Evolutionary conservation across 495 filamentous ascomycete species (phyloP), one percentile per base, ranked within the genome.

Genomic region (Penicillium subrubescens): DNA sequence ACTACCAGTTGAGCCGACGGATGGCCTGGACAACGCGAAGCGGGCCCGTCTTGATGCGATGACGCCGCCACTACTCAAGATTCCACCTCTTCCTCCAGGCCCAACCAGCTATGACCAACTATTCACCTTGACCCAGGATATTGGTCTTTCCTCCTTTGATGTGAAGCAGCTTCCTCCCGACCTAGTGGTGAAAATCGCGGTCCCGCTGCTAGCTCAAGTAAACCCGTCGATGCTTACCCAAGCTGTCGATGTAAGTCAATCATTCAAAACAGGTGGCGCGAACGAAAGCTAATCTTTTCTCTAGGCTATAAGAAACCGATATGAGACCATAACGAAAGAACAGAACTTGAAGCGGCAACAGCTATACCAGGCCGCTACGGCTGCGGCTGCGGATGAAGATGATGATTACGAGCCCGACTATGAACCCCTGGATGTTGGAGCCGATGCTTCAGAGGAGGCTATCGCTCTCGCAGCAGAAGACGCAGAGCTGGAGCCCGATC

Each of bases 351-450:
- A 73, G 76, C 65, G 74, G 69, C 59, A 74, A 73, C 66, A 77
- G 76, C 67, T 78, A 74, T 62, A 72, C 12, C 56, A 35, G 21
- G 34, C 35, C n/a, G 56, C 56, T 72, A 72, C 79, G 46, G 77
- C 79, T 54, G 69, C 82, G 10, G 77, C 73, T 0, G 88, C 88
- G n/a, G 91, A 94, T 8, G 93, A 96, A 19, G 93, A 96, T 15
- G 93, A 94, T 57, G 89, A 93, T 61, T 96, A 96, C 68, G 92
- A 96, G 64, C 92, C 92, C 0, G 89, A 95, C 75, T 94, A 90
- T 68, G 84, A 89, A 59, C 86, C 86, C 0, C 82, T 84, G 53
- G 91, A 93, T 71, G 87, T 90, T 65, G 82, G 86, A 4, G 91
- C 92, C 51, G 88, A 92, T 67, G 86, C 88, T 8, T 72, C 87